A percentile compares a stretch with the other conserved stretches of the same genome.
phyloP scores from a whole-genome alignment of 73 alveolate genomes.

The Diophrys sp. region DNA sequence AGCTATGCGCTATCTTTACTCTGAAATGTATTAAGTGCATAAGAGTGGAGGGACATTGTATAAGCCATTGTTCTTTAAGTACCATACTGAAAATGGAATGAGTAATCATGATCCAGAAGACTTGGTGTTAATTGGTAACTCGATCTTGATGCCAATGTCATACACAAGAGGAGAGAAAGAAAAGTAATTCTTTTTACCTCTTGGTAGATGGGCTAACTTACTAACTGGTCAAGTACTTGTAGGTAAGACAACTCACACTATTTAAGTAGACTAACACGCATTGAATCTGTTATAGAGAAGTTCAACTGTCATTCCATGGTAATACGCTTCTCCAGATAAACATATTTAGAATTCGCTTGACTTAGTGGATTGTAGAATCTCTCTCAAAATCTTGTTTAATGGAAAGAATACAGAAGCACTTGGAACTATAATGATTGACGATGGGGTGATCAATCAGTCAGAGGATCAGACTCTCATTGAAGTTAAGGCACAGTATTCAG shows the following conservation, averaged over 20 bases:
- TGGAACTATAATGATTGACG: conserved; percentile 4
- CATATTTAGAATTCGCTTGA: neutral
- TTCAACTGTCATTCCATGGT: conserved; percentile 8
- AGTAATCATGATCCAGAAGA: conserved; percentile 27
- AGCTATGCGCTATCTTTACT: conserved; percentile 80
- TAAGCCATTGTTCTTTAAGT: conserved; percentile 63
- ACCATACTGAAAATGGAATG: conserved; percentile 46
- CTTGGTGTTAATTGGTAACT: conserved; percentile 55
- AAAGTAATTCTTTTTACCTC: conserved; percentile 47
- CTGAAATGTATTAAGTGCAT: conserved; percentile 46
- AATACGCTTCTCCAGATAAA: neutral
- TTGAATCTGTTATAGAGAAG: neutral
- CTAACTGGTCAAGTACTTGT: neutral
- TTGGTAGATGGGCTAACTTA: conserved; percentile 44
- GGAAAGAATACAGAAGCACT: neutral
- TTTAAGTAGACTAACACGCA: conserved; percentile 1
- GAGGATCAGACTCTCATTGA: too few relatives aligned
- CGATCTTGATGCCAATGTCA: conserved; percentile 35
- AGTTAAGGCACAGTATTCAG: too few relatives aligned
- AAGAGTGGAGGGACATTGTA: conserved; percentile 37
- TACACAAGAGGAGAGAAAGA: neutral
- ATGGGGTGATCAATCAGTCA: conserved; percentile 1
- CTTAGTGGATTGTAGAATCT: neutral
- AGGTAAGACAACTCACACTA: neutral
- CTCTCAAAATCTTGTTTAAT: neutral